Evolutionary conservation across 257 asterid genomes (phyloP).

Genomic region (Gentiana dahurica): DNA sequence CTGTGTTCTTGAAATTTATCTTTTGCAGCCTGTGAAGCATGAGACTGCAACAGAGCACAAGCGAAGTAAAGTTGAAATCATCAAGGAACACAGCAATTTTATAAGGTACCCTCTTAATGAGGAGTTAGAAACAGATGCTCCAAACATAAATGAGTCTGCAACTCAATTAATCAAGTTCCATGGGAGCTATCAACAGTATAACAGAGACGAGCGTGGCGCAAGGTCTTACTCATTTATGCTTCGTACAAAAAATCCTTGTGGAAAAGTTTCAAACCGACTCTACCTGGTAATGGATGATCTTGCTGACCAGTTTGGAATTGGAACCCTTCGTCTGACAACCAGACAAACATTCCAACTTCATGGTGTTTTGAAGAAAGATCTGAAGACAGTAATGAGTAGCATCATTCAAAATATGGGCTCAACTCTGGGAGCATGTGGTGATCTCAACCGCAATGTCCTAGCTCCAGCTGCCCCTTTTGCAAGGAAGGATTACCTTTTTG

Average conservation of each 20-base stretch:
- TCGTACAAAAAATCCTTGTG: conserved; percentile 95
- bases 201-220: conserved; percentile 86
- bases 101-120: conserved; percentile 91
- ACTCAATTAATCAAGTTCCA: conserved; percentile 93
- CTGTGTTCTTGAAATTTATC: neutral
- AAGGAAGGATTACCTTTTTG: conserved; percentile 74
- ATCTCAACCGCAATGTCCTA: conserved; percentile 86
- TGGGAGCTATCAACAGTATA: conserved; percentile 91
- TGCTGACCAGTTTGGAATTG: conserved; percentile 93
- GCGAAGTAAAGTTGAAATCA: conserved; percentile 88
- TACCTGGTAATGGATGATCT: conserved; percentile 90
- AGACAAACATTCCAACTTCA: conserved; percentile 97
- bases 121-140: conserved; percentile 72
- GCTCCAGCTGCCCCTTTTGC: conserved; percentile 87
- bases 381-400: conserved; percentile 90
- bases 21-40: conserved; percentile 60
- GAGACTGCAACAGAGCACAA: conserved; percentile 54
- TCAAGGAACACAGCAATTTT: conserved; percentile 87
- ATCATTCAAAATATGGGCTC: conserved; percentile 84
- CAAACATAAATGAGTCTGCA: conserved; percentile 79
- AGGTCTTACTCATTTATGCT: conserved; percentile 90
- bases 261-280: conserved; percentile 82
- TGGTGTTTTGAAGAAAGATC: conserved; percentile 80
- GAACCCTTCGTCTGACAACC: conserved; percentile 90
- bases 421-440: conserved; percentile 98